Conservation (phyloP, 2,329 filamentous ascomycete genomes). For the Hymenoscyphus albidus region DNA sequence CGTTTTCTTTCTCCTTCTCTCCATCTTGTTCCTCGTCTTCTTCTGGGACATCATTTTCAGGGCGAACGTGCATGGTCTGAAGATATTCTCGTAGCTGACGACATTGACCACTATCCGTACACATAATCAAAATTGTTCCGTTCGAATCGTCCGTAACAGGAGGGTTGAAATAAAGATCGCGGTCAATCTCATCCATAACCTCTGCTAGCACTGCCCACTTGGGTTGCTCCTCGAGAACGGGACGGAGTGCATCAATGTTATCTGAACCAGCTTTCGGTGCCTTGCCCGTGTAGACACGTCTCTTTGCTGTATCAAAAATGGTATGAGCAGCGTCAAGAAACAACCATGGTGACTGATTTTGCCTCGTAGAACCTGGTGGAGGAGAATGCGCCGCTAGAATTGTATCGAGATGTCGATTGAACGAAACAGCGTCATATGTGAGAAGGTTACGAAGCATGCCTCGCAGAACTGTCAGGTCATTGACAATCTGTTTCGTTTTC, state of each 20-base stretch:
- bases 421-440: slow-evolving; percentile 83
- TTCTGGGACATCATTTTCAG: slow-evolving; percentile 40
- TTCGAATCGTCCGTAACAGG: slow-evolving; percentile 75
- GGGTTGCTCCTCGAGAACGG: slow-evolving; percentile 87
- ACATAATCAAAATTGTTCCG: slow-evolving; percentile 94
- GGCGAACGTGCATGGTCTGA: slow-evolving; percentile 78
- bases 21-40: slow-evolving; percentile 40
- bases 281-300: slow-evolving; percentile 76
- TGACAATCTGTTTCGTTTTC: slow-evolving; percentile 92
- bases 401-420: slow-evolving; percentile 89
- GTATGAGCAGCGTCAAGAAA: slow-evolving; percentile 93
- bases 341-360: slow-evolving; percentile 92
- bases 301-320: slow-evolving; percentile 86
- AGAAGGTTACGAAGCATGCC: slow-evolving; percentile 78
- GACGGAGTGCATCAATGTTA: slow-evolving; percentile 50
- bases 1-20: slow-evolving; percentile 51
- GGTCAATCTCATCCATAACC: slow-evolving; percentile 88
- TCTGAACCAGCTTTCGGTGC: slow-evolving; percentile 36
- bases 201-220: slow-evolving; percentile 92
- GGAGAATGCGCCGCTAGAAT: slow-evolving; percentile 89
- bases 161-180: slow-evolving; percentile 82
- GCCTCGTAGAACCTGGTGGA: slow-evolving; percentile 77
- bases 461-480: slow-evolving; percentile 78
- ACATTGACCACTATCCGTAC: slow-evolving; percentile 79
- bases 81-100: slow-evolving; percentile 87